Base-by-base conservation (phyloP, 73 alveolate species). In the Tetrahymena thermophila region DNA sequence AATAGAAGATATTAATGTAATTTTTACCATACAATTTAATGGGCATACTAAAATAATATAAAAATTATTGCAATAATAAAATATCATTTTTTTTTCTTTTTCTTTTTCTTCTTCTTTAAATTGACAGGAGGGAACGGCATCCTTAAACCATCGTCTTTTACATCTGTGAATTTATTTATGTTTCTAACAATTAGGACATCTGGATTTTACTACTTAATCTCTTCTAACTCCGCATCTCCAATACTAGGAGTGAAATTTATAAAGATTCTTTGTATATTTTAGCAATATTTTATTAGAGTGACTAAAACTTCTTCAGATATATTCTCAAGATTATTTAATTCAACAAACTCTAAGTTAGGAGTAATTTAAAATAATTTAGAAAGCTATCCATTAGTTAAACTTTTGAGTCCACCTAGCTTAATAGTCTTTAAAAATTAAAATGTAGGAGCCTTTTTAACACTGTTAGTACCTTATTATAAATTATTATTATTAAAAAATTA, bases 131-230 rank as follows among this genome's bases (percentile, higher is more conserved):
- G 96, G 37, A 94, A 58, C 9, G 95, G 96, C 96, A 94, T 94
- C 85, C 96, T 94, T 85, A 94, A 85, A 34, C 96, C 96, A 94
- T 94, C 96, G 85, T 94, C 96, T 6, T 94, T 94, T 3, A 58
- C 71, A 94, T 94, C 96, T 21, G 96, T 94, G 84, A 94, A 85
- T 56, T 94, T 85, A 85, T 40, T 43, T 15, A 94, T 85, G 13
- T 44, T 94, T n/a, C 95, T 55, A 2, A 94, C 50, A n/a, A 94
- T 94, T 19, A 85, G 56, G 35, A 94, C 93, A 43, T 94, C 71
- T 0, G 95, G 96, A 85, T 42, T 71, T 40, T 85, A 84, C 28
- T 94, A 38, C 34, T 94, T 84, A 34, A 55, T 83, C 42, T 94
- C 96, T 35, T 85, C 57, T 42, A 94, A 37, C 16, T 50, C 38